Base-by-base conservation (phyloP, 148 eudicot species). In the Vaccinium vitisidaea region DNA sequence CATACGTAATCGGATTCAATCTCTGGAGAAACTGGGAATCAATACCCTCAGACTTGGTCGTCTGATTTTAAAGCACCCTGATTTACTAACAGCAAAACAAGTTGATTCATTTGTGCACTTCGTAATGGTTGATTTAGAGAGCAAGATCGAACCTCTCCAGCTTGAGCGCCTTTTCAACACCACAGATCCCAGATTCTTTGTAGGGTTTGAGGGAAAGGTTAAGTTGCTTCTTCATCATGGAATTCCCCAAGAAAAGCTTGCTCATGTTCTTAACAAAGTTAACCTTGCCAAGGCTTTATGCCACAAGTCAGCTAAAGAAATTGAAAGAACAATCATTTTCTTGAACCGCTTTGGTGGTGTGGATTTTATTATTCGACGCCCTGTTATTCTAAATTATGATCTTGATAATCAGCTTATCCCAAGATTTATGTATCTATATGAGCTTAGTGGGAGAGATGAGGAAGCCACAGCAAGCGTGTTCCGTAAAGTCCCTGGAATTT, bases 241-340 rank as follows among this genome's bases (percentile, higher is more conserved):
- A 23, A 81, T 95, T 84, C 89, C 98, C 21, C 83, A 77, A 82
- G 95, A 97, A 53, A 93, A 88, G 88, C 88, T 97, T 83, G 92
- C 63, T 48, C 88, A 92, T 86, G 92, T 97, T 83, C 95, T 96
- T 12, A 94, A 96, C 84, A 91, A 89, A 76, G 89, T 91, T n/a
- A 93, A 91, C 88, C 88, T 95, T 80, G 85, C 88, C 61, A 97
- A 92, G 91, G 96, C 94, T 16, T 83, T 97, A 18, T 94, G 94
- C 85, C 88, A 88, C 8, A 91, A 89, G 80, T 91, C 99, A 48
- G 52, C 53, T 56, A 91, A 95, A 85, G 98, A 97, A 50, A 88
- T 96, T 46, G 89, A 91, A 55, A 90, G 92, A 83, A 88, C 86
- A 87, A 83, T 97, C 27, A 82, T 83, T 56, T 94, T 89, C 86